Evolutionary conservation across 106 monocot genomes (phyloP).

Genomic region (Amphibolis antarctica): DNA sequence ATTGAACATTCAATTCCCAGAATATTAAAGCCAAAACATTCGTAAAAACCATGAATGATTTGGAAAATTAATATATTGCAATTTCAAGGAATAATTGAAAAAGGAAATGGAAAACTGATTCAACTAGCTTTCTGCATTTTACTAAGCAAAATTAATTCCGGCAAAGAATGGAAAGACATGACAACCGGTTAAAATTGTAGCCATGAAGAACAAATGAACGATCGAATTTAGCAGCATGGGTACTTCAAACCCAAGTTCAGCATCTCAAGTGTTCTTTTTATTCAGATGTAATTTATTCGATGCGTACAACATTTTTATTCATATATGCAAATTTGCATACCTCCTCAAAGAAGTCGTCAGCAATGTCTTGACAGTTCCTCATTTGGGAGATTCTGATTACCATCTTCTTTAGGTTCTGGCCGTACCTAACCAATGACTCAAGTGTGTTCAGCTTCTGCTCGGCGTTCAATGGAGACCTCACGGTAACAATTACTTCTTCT

Average conservation of each 20-base stretch:
- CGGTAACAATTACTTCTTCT: constrained; percentile 68
- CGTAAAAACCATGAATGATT: no score
- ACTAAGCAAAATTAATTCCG: no score
- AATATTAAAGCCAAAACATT: no score
- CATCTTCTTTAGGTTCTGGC: constrained; percentile 43
- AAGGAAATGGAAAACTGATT: no score
- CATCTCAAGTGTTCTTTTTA: not conserved
- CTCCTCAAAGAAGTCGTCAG: constrained; percentile 86
- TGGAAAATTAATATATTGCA: no score
- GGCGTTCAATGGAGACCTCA: constrained; percentile 82
- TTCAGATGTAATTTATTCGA: constrained; percentile 36
- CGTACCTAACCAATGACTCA: constrained; percentile 42
- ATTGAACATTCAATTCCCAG: no score
- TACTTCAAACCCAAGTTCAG: no score
- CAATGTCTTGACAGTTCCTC: constrained; percentile 66
- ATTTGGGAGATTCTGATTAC: constrained; percentile 76
- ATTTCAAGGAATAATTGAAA: no score
- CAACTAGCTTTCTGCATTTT: no score
- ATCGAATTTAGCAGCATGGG: not conserved
- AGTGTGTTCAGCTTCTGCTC: constrained; percentile 86
- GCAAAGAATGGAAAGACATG: no score
- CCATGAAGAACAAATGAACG: no score
- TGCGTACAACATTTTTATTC: constrained; percentile 40
- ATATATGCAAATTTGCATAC: constrained; percentile 52
- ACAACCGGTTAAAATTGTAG: no score